Evolutionary conservation across 495 filamentous ascomycete species (phyloP).

Genomic region (Neurospora sp.): DNA sequence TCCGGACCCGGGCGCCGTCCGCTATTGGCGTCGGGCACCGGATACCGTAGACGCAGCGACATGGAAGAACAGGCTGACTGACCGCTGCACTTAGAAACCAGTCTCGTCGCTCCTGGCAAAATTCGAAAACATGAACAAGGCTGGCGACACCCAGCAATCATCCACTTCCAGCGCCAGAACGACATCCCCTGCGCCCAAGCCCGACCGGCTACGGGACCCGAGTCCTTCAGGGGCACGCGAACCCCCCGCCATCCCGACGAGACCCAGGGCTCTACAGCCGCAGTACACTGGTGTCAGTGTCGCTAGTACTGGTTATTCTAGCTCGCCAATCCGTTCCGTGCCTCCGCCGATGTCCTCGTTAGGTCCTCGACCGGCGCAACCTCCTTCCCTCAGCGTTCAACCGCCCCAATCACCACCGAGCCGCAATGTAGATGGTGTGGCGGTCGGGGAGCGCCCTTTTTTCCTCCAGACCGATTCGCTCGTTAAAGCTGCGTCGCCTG

Average conservation of each 20-base stretch:
- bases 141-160: constrained; percentile 26
- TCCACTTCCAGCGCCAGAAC: constrained; percentile 15
- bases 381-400: constrained; percentile 62
- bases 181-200: constrained; percentile 27
- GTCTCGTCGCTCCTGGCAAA: constrained; percentile 88
- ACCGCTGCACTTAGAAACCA: constrained; percentile 43
- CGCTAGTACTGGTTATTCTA: constrained; percentile 5
- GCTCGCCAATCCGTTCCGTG: constrained; percentile 18
- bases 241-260: constrained; percentile 43
- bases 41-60: not conserved
- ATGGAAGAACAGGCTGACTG: constrained; percentile 7
- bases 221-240: constrained; percentile 36
- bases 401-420: constrained; percentile 68
- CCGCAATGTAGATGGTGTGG: constrained; percentile 21
- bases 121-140: constrained; percentile 76
- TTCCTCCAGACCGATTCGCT: constrained; percentile 39
- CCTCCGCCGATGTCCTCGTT: constrained; percentile 22
- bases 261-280: constrained; percentile 26
- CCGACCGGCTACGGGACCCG: constrained; percentile 34
- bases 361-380: constrained; percentile 42
- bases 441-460: constrained; percentile 26
- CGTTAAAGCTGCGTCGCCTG: constrained; percentile 36
- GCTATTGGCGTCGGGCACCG: not conserved
- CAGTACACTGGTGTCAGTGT: constrained; percentile 8
- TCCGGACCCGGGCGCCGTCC: not conserved